phyloP scores from a whole-genome alignment of 2,329 filamentous ascomycete species.

The Aureobasidium sp. region DNA sequence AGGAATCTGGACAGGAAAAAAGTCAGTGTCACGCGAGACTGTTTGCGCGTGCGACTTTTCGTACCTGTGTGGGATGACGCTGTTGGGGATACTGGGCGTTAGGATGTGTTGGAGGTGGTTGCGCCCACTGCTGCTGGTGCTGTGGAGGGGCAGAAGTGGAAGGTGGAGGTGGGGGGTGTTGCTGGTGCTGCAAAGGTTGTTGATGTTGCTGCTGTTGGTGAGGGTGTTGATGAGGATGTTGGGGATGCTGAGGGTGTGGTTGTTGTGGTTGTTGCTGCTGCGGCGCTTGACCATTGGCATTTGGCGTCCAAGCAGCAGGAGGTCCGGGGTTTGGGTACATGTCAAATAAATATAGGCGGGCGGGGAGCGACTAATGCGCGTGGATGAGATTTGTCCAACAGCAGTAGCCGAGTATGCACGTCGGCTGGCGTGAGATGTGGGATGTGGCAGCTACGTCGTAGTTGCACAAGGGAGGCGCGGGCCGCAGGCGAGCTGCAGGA shows the following conservation, averaged over 20 bases:
- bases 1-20: constrained; percentile 25
- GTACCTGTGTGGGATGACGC: constrained; percentile 24
- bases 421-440: constrained; percentile 14
- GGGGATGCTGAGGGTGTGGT: constrained; percentile 14
- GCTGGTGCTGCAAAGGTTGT: constrained; percentile 13
- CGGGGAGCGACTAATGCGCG: constrained; percentile 13
- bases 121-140: constrained; percentile 16
- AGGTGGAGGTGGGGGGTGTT: constrained; percentile 24
- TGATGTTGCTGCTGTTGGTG: constrained; percentile 17
- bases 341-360: constrained; percentile 11
- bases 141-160: constrained; percentile 9
- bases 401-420: constrained; percentile 15
- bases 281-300: constrained; percentile 18
- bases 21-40: constrained; percentile 10
- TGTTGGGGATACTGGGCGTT: constrained; percentile 29
- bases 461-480: constrained; percentile 17
- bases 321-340: constrained; percentile 21
- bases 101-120: constrained; percentile 26
- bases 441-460: constrained; percentile 11
- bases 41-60: constrained; percentile 4
- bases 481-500: constrained; percentile 17
- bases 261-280: constrained; percentile 20
- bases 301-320: constrained; percentile 21
- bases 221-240: constrained; percentile 20
- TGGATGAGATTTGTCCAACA: constrained; percentile 10